Evolutionary conservation across 176 grass and related monocot species (phyloP).

Genomic region (Bromus sterilis): DNA sequence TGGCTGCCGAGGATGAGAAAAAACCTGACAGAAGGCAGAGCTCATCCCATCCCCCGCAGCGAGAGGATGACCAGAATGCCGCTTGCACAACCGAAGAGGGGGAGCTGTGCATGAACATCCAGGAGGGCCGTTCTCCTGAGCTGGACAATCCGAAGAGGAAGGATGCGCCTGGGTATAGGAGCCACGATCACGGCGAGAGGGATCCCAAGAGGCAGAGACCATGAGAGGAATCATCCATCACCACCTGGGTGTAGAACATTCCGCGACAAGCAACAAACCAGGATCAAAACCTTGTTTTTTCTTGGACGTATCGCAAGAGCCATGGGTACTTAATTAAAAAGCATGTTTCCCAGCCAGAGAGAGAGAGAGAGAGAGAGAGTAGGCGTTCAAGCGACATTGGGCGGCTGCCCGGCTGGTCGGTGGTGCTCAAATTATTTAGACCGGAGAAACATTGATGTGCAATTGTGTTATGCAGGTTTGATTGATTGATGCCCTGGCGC

Average conservation of each 20-base stretch:
- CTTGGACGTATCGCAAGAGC: too few relatives aligned
- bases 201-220: slow-evolving; percentile 36
- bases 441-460: too few relatives aligned
- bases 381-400: too few relatives aligned
- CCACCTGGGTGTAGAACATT: neutral
- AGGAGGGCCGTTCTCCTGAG: slow-evolving; percentile 29
- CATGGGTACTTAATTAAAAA: too few relatives aligned
- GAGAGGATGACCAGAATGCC: slow-evolving; percentile 23
- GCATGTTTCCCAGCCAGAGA: too few relatives aligned
- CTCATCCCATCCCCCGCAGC: slow-evolving; percentile 8
- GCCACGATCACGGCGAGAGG: slow-evolving; percentile 23
- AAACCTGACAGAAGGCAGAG: slow-evolving; percentile 34
- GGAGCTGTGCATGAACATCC: slow-evolving; percentile 46
- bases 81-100: slow-evolving; percentile 35
- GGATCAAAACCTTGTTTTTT: too few relatives aligned
- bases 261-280: too few relatives aligned
- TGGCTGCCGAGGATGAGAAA: slow-evolving; percentile 47
- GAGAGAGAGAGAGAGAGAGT: too few relatives aligned
- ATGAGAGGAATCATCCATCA: neutral
- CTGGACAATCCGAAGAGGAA: slow-evolving; percentile 34
- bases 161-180: slow-evolving; percentile 24
- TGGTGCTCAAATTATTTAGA: too few relatives aligned
- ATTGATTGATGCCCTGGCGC: too few relatives aligned
- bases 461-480: too few relatives aligned
- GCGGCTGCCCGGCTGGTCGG: too few relatives aligned